Conservation (phyloP, 1,284 basidiomycete species). For the Cryptococcus floricola region DNA sequence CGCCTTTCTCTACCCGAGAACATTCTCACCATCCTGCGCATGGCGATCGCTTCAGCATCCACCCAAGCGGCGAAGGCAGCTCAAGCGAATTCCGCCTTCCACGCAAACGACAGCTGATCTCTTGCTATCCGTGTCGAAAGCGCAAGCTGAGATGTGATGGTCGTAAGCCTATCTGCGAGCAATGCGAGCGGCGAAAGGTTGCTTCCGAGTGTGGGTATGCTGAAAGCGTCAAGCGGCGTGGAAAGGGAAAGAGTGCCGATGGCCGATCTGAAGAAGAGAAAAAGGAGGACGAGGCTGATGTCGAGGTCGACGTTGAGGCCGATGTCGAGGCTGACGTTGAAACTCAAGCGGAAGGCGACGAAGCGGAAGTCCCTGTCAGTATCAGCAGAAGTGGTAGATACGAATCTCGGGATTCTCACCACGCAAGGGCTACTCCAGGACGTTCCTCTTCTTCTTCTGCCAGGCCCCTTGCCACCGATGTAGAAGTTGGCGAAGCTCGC, state of each 20-base stretch:
- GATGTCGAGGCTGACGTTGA: neutral
- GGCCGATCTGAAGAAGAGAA: slow-evolving; percentile 4
- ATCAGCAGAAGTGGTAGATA: neutral
- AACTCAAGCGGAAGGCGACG: neutral
- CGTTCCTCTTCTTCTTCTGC: too few species aligned
- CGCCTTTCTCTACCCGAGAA: too few species aligned
- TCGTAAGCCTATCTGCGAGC: slow-evolving; percentile 28
- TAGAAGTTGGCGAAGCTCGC: too few species aligned
- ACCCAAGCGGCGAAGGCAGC: neutral
- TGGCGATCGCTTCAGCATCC: too few species aligned
- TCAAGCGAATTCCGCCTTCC: neutral
- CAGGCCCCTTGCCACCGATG: too few species aligned
- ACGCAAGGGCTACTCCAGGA: too few species aligned
- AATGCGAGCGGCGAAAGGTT: slow-evolving; percentile 28
- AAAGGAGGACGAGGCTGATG: neutral
- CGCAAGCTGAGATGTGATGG: slow-evolving; percentile 44
- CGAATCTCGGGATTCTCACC: neutral
- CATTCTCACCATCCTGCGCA: too few species aligned
- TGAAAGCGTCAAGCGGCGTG: slow-evolving; percentile 28
- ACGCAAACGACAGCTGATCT: slow-evolving; percentile 31
- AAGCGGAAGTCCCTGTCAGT: neutral
- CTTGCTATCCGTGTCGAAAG: slow-evolving; percentile 37
- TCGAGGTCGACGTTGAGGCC: neutral
- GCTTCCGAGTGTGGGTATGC: slow-evolving; percentile 37
- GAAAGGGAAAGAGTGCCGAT: slow-evolving; percentile 31